phyloP scores from a whole-genome alignment of 2,329 filamentous ascomycete genomes.

The Penicillium sp. region DNA sequence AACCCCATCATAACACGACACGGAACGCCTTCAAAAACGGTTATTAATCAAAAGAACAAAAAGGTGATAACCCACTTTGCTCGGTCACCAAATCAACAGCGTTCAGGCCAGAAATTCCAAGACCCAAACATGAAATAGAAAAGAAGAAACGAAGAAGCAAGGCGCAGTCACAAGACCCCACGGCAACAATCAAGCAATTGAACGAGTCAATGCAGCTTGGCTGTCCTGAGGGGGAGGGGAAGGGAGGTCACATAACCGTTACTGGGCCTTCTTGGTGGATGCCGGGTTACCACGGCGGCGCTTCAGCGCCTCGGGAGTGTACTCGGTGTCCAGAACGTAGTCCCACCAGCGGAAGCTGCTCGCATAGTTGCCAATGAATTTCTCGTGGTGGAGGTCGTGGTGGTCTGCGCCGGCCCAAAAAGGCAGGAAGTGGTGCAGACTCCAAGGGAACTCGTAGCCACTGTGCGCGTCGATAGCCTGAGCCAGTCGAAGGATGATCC shows the following conservation, averaged over 20 bases:
- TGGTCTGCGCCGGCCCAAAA: constrained; percentile 98
- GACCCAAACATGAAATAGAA: no score
- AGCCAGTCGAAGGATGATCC: constrained; percentile 89
- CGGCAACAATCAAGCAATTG: no score
- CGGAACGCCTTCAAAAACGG: background rate
- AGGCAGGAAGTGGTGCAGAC: constrained; percentile 86
- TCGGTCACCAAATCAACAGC: no score
- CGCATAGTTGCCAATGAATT: constrained; percentile 96
- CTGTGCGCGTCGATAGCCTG: constrained; percentile 97
- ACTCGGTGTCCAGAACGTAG: constrained; percentile 87
- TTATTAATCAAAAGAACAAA: no score
- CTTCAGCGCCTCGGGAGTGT: constrained; percentile 79
- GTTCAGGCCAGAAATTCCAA: no score
- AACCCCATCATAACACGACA: background rate
- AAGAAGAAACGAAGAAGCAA: no score
- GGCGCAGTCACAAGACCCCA: no score
- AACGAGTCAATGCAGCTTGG: no score
- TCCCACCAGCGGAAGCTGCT: constrained; percentile 99
- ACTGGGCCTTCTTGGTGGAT: constrained; percentile 25
- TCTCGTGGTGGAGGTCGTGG: constrained; percentile 96
- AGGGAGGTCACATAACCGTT: background rate
- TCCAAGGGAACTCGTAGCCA: constrained; percentile 98
- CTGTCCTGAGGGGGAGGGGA: no score
- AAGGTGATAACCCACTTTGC: no score
- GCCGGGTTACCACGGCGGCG: constrained; percentile 60